Base-by-base conservation (phyloP, 2,329 filamentous ascomycete species). In the Thermothelomyces thermophilus region DNA sequence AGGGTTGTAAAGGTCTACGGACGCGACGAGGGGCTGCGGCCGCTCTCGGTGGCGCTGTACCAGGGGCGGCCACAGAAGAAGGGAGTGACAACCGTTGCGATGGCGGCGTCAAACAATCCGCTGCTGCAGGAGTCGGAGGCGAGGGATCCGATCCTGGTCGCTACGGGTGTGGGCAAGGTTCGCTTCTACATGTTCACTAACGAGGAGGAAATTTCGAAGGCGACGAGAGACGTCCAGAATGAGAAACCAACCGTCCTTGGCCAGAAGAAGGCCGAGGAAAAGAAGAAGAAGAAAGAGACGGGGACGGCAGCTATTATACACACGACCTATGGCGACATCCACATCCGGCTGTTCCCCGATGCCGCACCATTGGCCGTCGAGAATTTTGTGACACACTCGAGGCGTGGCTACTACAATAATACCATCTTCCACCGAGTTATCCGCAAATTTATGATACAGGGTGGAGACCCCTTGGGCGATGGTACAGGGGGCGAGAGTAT, bases 111-210 rank as follows among this genome's bases (percentile, higher is more conserved):
- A 30, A 86, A 81, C 60, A 98, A 98, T 65, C 93, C 94, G 0
- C 77, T 98, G 1, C 77, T 98, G 2, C 87, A 93, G 63, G 90
- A 96, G 72, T 88, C 93, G 1, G 91, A 96, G 68, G 81, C 83
- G 17, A 80, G 90, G 54, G 93, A 98, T 64, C 90, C 94, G 0
- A 91, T 97, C 63, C 74, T 98, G 7, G 79, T 94, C 39, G 77
- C 80, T 9, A 97, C 93, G 0, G 91, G 84, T 0, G 84, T 87
- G 40, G 86, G 84, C 55, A 97, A 95, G 69, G 80, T 86, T 24
- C 86, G 94, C 35, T 98, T 98, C 71, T 98, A 96, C 76, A 90
- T 97, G 82, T 98, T 96, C 68, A 95, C 88, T 31, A 95, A 96
- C 66, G 87, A 95, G 34, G 80, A 84, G 33, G 86, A 89, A 20